Evolutionary conservation across 305 asterid genomes (phyloP).

Genomic region (Caryopteris hybrid): DNA sequence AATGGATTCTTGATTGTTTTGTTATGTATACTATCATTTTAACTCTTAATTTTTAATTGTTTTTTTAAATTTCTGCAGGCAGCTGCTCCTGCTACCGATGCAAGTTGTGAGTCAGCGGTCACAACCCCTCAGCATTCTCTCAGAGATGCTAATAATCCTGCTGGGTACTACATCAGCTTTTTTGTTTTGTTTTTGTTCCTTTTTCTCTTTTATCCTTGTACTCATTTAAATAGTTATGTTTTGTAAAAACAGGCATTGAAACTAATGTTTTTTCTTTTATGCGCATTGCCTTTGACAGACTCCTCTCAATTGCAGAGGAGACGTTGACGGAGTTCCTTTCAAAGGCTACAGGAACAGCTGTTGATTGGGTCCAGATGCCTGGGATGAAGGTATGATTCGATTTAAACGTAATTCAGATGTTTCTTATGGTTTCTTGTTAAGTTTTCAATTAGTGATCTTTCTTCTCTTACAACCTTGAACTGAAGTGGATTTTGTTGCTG

Average conservation of each 20-base stretch:
- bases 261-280: background rate
- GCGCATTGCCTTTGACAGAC: slow-evolving; percentile 42
- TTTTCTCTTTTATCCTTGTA: background rate
- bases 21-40: background rate
- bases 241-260: background rate
- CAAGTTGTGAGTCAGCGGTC: slow-evolving; percentile 83
- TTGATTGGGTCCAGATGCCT: slow-evolving; percentile 99
- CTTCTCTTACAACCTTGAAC: background rate
- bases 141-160: slow-evolving; percentile 90
- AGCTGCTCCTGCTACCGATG: slow-evolving; percentile 65
- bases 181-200: background rate
- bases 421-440: background rate
- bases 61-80: slow-evolving; percentile 25
- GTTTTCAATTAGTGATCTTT: background rate
- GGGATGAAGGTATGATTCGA: slow-evolving; percentile 87
- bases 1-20: background rate
- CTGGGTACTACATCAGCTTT: slow-evolving; percentile 58
- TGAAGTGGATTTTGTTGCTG: slow-evolving; percentile 3
- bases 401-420: background rate
- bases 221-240: background rate
- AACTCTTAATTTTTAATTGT: background rate
- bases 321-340: slow-evolving; percentile 99
- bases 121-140: slow-evolving; percentile 79
- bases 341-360: slow-evolving; percentile 99
- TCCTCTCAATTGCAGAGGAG: slow-evolving; percentile 96